A percentile compares a stretch with the other conserved stretches of the same genome.
These are phyloP conservation scores for Auriscalpium microsporum DNA, from an alignment of 768 basidiomycete species.

Conservation along the genomic window DNA sequence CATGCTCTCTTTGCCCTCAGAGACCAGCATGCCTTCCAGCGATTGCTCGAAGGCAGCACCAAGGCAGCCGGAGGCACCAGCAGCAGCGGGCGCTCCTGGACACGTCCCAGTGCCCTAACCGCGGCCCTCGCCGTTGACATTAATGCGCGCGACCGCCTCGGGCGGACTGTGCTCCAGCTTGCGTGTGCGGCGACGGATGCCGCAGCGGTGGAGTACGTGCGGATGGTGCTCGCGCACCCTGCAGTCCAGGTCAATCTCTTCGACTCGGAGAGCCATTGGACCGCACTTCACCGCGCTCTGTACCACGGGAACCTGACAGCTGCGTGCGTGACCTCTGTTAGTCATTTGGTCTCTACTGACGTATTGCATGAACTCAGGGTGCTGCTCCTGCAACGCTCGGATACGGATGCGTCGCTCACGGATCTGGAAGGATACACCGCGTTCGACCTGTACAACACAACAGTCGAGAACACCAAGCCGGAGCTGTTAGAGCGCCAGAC, in stretches of 20 bases:
- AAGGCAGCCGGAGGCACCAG: constrained; percentile 30
- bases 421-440: constrained; percentile 86
- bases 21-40: constrained; percentile 69
- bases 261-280: constrained; percentile 86
- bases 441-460: constrained; percentile 77
- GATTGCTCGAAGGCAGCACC: constrained; percentile 50
- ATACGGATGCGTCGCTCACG: constrained; percentile 64
- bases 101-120: constrained; percentile 33
- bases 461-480: constrained; percentile 12
- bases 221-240: constrained; percentile 68
- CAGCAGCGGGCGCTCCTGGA: constrained; percentile 54
- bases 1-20: constrained; percentile 66
- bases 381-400: constrained; percentile 64
- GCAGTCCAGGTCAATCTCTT: constrained; percentile 68
- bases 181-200: constrained; percentile 58
- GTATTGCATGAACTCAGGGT: constrained; percentile 36
- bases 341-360: not conserved
- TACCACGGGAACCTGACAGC: constrained; percentile 70
- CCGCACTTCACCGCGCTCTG: constrained; percentile 78
- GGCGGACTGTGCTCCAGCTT: constrained; percentile 74
- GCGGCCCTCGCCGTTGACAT: constrained; percentile 38
- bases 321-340: constrained; percentile 37
- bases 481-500: not conserved
- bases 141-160: constrained; percentile 63
- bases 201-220: constrained; percentile 64